Percentiles rank a stretch among this genome's conserved stretches.
These are phyloP conservation scores for Phaseolus coccineus DNA, from an alignment of 331 rosid genomes.

Conservation along the genomic window DNA sequence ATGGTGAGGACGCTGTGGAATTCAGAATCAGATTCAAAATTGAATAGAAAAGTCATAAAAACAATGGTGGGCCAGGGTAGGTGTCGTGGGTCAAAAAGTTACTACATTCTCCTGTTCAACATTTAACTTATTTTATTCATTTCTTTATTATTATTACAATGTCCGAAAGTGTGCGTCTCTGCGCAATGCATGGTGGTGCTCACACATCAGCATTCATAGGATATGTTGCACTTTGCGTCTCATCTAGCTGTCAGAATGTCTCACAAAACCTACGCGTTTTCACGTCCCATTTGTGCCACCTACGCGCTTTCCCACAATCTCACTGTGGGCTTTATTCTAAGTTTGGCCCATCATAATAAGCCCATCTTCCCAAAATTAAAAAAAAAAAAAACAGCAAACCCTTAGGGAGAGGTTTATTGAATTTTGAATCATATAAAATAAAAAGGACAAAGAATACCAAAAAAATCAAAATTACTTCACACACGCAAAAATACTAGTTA, in stretches of 20 bases:
- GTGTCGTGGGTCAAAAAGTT: constrained; percentile 21
- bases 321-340: not conserved
- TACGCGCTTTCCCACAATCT: no score
- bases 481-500: no score
- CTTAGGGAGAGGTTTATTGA: no score
- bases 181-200: not conserved
- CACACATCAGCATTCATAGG: not conserved
- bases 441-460: no score
- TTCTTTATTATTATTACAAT: not conserved
- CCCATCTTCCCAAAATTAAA: not conserved
- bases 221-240: not conserved
- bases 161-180: not conserved
- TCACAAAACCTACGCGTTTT: constrained; percentile 34
- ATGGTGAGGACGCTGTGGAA: not conserved
- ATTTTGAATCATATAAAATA: no score
- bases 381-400: no score
- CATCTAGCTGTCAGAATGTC: not conserved
- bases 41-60: not conserved
- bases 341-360: not conserved
- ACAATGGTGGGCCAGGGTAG: not conserved
- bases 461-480: no score
- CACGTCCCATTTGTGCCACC: not conserved
- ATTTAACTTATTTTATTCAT: no score
- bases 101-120: no score
- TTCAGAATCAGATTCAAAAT: constrained; percentile 51